A percentile compares a stretch with the other conserved stretches of the same genome.
Evolutionary conservation across 257 asterid genomes (phyloP).

Genomic region (Fraxinus anomala): DNA sequence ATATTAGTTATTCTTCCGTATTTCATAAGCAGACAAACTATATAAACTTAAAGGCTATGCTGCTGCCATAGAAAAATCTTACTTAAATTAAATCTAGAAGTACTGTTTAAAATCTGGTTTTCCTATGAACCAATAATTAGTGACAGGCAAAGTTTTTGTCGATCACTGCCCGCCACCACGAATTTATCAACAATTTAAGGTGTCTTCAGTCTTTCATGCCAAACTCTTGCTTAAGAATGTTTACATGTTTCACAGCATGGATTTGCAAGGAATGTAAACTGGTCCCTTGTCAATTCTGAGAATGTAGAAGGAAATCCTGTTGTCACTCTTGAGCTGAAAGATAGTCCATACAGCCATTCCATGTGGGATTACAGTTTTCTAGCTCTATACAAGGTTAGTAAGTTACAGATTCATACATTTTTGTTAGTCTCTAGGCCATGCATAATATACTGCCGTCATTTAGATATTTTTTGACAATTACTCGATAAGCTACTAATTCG

Average conservation of each 20-base stretch:
- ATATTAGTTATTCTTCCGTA: background rate
- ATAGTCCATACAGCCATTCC: slow-evolving; percentile 84
- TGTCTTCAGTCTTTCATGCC: slow-evolving; percentile 25
- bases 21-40: background rate
- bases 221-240: slow-evolving; percentile 29
- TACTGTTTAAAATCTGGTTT: slow-evolving; percentile 12
- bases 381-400: slow-evolving; percentile 73
- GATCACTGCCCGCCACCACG: background rate
- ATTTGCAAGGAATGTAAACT: slow-evolving; percentile 87
- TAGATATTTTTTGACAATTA: background rate
- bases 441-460: background rate
- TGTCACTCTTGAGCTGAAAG: slow-evolving; percentile 82
- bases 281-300: slow-evolving; percentile 73
- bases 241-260: slow-evolving; percentile 74
- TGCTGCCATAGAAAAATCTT: slow-evolving; percentile 5
- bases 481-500: slow-evolving; percentile 10
- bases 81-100: slow-evolving; percentile 6
- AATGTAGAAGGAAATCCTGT: slow-evolving; percentile 69
- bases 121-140: slow-evolving; percentile 7
- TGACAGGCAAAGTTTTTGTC: slow-evolving; percentile 7
- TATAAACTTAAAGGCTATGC: background rate
- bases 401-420: slow-evolving; percentile 11
- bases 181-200: slow-evolving; percentile 15
- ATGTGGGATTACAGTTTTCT: slow-evolving; percentile 97
- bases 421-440: slow-evolving; percentile 15